Conservation (phyloP, 2,329 filamentous ascomycete genomes). For the Cladosporium austrohemisphaericum region DNA sequence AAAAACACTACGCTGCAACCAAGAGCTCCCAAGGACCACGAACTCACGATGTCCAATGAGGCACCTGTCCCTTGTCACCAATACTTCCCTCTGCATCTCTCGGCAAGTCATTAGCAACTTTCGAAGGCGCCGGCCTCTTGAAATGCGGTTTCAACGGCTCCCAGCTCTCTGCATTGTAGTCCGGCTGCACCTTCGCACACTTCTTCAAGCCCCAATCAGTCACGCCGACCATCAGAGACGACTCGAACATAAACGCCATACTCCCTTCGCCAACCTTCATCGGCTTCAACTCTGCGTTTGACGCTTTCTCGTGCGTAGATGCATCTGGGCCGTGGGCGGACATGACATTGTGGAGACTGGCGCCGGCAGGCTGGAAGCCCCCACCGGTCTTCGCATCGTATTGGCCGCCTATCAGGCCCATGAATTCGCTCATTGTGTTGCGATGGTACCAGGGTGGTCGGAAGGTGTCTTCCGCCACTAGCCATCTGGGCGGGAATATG, state of each 20-base stretch:
- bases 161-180: constrained; percentile 82
- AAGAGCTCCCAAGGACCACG: background rate
- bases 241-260: constrained; percentile 69
- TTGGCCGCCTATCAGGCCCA: constrained; percentile 56
- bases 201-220: constrained; percentile 69
- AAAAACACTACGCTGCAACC: too few species aligned
- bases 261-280: constrained; percentile 58
- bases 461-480: constrained; percentile 66
- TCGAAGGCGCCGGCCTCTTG: constrained; percentile 18
- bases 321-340: constrained; percentile 54
- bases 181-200: constrained; percentile 66
- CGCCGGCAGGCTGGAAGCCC: constrained; percentile 58
- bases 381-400: constrained; percentile 57
- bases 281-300: constrained; percentile 53
- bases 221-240: constrained; percentile 65
- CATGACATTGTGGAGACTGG: constrained; percentile 49
- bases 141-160: constrained; percentile 49
- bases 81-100: constrained; percentile 20
- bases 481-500: constrained; percentile 69
- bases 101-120: constrained; percentile 22
- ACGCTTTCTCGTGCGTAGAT: constrained; percentile 54
- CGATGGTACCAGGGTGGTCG: constrained; percentile 70
- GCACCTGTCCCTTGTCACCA: constrained; percentile 28
- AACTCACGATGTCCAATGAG: constrained; percentile 23
- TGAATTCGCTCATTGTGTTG: constrained; percentile 65